phyloP scores from a whole-genome alignment of 2,329 filamentous ascomycete genomes.

The Talaromyces piceae region DNA sequence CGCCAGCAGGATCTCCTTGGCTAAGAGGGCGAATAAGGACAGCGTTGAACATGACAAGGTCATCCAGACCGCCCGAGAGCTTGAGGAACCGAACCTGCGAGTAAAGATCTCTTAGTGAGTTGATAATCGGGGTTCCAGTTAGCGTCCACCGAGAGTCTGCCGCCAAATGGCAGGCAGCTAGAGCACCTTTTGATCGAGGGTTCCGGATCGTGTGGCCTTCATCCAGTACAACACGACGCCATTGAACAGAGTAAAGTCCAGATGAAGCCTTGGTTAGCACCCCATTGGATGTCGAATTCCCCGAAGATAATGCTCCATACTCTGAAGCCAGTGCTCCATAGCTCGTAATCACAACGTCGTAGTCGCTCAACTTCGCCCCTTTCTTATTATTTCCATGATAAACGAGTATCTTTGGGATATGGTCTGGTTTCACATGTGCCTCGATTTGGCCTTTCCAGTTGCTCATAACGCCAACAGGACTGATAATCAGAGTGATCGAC shows the following conservation, averaged over 20 bases:
- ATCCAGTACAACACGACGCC: slow-evolving; percentile 73
- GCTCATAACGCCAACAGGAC: slow-evolving; percentile 79
- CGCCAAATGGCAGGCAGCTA: slow-evolving; percentile 59
- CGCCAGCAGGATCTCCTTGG: slow-evolving; percentile 49
- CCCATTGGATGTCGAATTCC: slow-evolving; percentile 45
- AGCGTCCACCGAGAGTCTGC: slow-evolving; percentile 72
- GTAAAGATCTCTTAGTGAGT: slow-evolving; percentile 72
- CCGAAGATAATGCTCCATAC: slow-evolving; percentile 60
- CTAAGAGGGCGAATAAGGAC: slow-evolving; percentile 63
- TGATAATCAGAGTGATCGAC: slow-evolving; percentile 68
- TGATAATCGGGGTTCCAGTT: slow-evolving; percentile 76
- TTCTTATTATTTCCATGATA: slow-evolving; percentile 63
- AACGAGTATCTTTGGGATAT: slow-evolving; percentile 58
- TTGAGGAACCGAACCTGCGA: slow-evolving; percentile 71
- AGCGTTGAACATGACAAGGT: slow-evolving; percentile 64
- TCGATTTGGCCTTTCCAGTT: slow-evolving; percentile 80
- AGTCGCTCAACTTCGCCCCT: slow-evolving; percentile 49
- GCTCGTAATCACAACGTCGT: slow-evolving; percentile 74
- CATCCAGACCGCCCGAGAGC: slow-evolving; percentile 67
- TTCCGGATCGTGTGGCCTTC: slow-evolving; percentile 81
- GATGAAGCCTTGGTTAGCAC: slow-evolving; percentile 26
- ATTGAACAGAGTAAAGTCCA: slow-evolving; percentile 58
- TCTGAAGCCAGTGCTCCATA: slow-evolving; percentile 71
- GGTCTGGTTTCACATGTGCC: slow-evolving; percentile 60
- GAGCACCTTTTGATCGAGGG: slow-evolving; percentile 61